Percentiles rank a stretch among this genome's conserved stretches.
Evolutionary conservation across 371 early-diverging fungal species (phyloP).

Genomic region (Apophysomyces ossiformis): DNA sequence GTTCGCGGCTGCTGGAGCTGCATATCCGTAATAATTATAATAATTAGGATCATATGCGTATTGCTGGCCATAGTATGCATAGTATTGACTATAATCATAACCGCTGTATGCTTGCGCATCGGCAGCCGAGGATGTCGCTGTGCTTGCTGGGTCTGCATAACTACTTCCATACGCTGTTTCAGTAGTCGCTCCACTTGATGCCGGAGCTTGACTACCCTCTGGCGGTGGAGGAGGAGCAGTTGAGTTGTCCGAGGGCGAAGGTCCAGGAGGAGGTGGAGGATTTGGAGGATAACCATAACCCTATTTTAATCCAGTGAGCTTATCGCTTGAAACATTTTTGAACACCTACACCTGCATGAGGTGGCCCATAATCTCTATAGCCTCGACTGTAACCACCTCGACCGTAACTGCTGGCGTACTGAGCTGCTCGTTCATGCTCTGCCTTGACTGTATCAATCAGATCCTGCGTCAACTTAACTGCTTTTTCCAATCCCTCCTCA

Average conservation of each 20-base stretch:
- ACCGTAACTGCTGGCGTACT: conserved; percentile 27
- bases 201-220: conserved; percentile 13
- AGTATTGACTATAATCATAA: conserved; percentile 42
- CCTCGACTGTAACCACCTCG: conserved; percentile 37
- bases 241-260: conserved; percentile 11
- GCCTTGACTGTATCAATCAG: conserved; percentile 76
- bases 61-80: conserved; percentile 39
- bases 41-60: conserved; percentile 32
- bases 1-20: conserved; percentile 16
- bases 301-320: neutral
- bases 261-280: conserved; percentile 18
- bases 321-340: neutral
- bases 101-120: conserved; percentile 13
- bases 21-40: conserved; percentile 45
- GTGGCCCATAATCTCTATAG: conserved; percentile 23
- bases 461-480: conserved; percentile 72
- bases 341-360: neutral
- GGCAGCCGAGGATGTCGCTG: conserved; percentile 1
- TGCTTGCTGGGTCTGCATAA: conserved; percentile 11
- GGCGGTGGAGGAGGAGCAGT: conserved; percentile 13
- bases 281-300: conserved; percentile 20
- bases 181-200: conserved; percentile 19
- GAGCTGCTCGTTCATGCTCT: conserved; percentile 70
- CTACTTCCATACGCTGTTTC: conserved; percentile 16
- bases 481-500: conserved; percentile 74